phyloP scores from a whole-genome alignment of 2,329 filamentous ascomycete genomes.

The Ceratocystis lukuohia region DNA sequence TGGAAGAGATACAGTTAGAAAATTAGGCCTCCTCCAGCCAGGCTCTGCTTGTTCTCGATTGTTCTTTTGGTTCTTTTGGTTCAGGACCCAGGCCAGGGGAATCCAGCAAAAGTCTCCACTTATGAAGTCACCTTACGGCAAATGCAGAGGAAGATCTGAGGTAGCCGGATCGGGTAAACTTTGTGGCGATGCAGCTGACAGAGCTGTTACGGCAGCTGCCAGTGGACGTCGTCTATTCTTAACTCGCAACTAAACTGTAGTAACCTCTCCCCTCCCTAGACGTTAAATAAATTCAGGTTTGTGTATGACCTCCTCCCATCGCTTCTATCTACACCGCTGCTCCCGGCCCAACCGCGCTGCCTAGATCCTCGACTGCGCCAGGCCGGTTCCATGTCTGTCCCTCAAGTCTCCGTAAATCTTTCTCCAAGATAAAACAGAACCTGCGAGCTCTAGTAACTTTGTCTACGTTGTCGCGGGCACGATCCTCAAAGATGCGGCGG shows the following conservation, averaged over 20 bases:
- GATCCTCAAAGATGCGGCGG: not conserved
- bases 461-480: not conserved
- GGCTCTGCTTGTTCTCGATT: too few relatives aligned
- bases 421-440: conserved; percentile 33
- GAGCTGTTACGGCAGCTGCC: not conserved
- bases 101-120: too few relatives aligned
- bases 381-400: conserved; percentile 57
- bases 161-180: not conserved
- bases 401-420: conserved; percentile 49
- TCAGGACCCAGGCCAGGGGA: too few relatives aligned
- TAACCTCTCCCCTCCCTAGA: not conserved
- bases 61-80: too few relatives aligned
- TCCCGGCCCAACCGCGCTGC: conserved; percentile 23
- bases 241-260: too few relatives aligned
- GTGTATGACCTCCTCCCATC: not conserved
- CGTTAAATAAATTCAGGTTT: not conserved
- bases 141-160: not conserved
- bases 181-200: not conserved
- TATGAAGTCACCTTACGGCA: not conserved
- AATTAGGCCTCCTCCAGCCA: too few relatives aligned
- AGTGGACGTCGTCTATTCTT: not conserved
- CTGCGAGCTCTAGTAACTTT: conserved; percentile 17
- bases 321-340: not conserved
- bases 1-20: too few relatives aligned
- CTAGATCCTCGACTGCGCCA: conserved; percentile 59